Evolutionary conservation across 768 basidiomycete genomes (phyloP).

Genomic region (Boletellus ananas): DNA sequence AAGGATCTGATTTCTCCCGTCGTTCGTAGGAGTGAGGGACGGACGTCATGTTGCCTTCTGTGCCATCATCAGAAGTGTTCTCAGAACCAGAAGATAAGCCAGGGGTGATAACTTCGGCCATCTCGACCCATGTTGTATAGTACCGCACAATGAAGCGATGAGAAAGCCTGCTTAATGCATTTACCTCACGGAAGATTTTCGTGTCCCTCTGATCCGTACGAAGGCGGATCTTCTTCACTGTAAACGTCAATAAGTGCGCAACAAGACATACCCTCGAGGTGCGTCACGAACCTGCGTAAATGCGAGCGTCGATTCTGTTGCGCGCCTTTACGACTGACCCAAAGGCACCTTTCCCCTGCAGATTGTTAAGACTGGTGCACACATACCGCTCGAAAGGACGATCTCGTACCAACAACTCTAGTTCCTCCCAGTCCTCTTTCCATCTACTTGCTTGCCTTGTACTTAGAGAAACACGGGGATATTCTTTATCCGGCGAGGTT

Average conservation of each 20-base stretch:
- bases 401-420: slow-evolving; percentile 66
- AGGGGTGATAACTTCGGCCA: slow-evolving; percentile 49
- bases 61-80: slow-evolving; percentile 34
- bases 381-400: background rate
- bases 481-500: slow-evolving; percentile 66
- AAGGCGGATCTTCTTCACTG: slow-evolving; percentile 88
- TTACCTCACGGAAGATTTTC: slow-evolving; percentile 89
- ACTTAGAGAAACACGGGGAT: slow-evolving; percentile 41
- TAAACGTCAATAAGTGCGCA: background rate
- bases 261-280: background rate
- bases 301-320: slow-evolving; percentile 80
- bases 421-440: slow-evolving; percentile 92
- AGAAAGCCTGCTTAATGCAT: slow-evolving; percentile 79
- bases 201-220: slow-evolving; percentile 74
- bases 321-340: slow-evolving; percentile 94
- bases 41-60: slow-evolving; percentile 51
- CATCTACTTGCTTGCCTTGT: slow-evolving; percentile 69
- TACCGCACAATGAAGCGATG: slow-evolving; percentile 92
- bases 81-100: slow-evolving; percentile 46
- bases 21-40: slow-evolving; percentile 44
- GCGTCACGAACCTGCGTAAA: slow-evolving; percentile 64
- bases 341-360: slow-evolving; percentile 82
- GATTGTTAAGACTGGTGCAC: background rate
- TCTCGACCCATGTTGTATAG: slow-evolving; percentile 89
- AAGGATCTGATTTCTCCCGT: slow-evolving; percentile 51